These are phyloP conservation scores for Acanthamoeba lenticulata DNA, from an alignment of 208 protist genomes.

Conservation along the genomic window DNA sequence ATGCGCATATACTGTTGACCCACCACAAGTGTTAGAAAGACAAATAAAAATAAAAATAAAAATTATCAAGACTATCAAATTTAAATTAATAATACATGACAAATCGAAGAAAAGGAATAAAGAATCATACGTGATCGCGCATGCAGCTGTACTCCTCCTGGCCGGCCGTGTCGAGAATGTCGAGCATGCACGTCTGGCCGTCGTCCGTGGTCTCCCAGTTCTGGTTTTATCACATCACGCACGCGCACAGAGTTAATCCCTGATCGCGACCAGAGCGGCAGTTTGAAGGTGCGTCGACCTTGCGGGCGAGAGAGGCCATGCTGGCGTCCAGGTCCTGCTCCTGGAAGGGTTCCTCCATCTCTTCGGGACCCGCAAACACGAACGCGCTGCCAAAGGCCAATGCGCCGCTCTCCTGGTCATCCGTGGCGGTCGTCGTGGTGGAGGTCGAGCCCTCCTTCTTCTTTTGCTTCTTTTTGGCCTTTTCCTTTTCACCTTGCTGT, in stretches of 20 bases:
- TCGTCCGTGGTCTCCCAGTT: constrained; percentile 35
- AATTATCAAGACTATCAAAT: no score
- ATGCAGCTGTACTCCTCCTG: constrained; percentile 87
- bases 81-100: no score
- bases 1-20: neutral
- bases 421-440: no score
- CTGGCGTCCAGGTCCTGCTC: constrained; percentile 11
- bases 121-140: constrained; percentile 81
- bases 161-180: constrained; percentile 88
- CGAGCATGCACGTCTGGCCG: constrained; percentile 76
- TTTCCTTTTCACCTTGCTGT: neutral
- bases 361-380: neutral
- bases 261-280: no score
- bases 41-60: no score
- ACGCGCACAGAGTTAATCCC: no score
- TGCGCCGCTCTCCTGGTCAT: neutral
- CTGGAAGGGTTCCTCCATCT: neutral
- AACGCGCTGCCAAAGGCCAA: neutral
- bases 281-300: no score
- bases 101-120: no score
- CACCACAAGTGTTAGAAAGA: no score
- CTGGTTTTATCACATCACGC: no score
- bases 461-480: neutral
- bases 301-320: neutral
- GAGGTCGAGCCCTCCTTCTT: no score